phyloP scores from a whole-genome alignment of 2,329 filamentous ascomycete genomes.

The Verticillium zaregamsianum region DNA sequence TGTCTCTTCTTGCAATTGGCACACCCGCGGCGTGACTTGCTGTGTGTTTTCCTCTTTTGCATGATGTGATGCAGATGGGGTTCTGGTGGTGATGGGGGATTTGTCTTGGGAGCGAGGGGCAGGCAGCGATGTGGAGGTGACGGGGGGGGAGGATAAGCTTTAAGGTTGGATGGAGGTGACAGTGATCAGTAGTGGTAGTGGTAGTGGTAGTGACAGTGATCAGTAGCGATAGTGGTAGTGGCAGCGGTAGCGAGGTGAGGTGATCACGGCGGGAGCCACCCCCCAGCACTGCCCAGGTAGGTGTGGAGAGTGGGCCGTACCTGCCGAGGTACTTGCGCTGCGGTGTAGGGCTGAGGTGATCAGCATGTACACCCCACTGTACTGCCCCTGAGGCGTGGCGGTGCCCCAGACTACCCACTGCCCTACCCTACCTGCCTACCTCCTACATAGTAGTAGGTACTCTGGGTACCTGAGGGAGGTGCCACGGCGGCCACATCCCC shows the following conservation, averaged over 20 bases:
- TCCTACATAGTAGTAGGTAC: no score
- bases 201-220: background rate
- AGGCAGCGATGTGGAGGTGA: constrained; percentile 7
- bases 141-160: background rate
- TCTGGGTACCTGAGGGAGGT: no score
- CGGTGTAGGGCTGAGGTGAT: background rate
- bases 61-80: background rate
- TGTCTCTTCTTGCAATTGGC: constrained; percentile 1
- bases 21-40: constrained; percentile 3
- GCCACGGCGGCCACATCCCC: no score
- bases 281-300: background rate
- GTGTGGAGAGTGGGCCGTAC: background rate
- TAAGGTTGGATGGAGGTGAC: background rate
- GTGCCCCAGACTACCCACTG: background rate
- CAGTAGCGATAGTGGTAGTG: background rate
- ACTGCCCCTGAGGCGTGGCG: background rate
- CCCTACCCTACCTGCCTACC: no score
- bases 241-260: background rate
- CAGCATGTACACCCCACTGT: background rate
- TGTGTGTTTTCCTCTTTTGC: constrained; percentile 5
- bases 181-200: background rate
- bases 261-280: background rate
- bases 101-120: constrained; percentile 11
- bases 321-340: background rate
- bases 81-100: background rate